Base-by-base conservation (phyloP, 352 stramenopile genomes). In the Phytophthora rubi region DNA sequence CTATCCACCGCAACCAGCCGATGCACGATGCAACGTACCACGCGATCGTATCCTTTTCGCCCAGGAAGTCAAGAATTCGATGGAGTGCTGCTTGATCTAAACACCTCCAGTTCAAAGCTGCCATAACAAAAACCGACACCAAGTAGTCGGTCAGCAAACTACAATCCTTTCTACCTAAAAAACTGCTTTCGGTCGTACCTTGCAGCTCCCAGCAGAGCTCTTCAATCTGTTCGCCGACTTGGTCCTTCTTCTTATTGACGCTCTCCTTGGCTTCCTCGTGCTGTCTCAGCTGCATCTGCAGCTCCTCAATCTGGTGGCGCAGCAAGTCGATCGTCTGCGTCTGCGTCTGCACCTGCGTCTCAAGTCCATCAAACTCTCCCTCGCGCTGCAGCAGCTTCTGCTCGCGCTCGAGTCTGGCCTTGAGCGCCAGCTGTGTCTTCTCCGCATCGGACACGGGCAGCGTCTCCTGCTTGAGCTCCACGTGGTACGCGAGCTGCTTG, bases 401-500 rank as follows among this genome's bases (percentile, higher is more conserved):
- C 65, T 90, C 79, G 13, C 85, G 75, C 48, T 90, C 71, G 37
- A 83, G 51, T 7, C 80, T 69, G 32, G 75, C 82, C 33, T 81
- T 73, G 15, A 81, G 70, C 6, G 83, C 85, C 21, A 93, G 48
- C 30, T 82, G 72, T 1, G 63, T 82, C 51, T 82, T 86, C 62
- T 80, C 70, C 1, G 51, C 64, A 1, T 77, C 74, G 7, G 74
- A 85, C n/a, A 65, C 68, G 1, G 79, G 76, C 26, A 71, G 58
- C 39, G 79, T 83, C 37, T 88, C 83, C 59, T 94, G 85, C 37
- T 80, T 77, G 2, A 94, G 77, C 55, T 91, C 82, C 65, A 94
- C 77, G 28, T 69, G 71, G 70, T 94, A 94, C 48, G 85, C 80
- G 48, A 94, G 75, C 48, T 93, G 83, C 65, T 94, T 94, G 23